Base-by-base conservation (phyloP, 495 filamentous ascomycete species). In the Podospora didyma region DNA sequence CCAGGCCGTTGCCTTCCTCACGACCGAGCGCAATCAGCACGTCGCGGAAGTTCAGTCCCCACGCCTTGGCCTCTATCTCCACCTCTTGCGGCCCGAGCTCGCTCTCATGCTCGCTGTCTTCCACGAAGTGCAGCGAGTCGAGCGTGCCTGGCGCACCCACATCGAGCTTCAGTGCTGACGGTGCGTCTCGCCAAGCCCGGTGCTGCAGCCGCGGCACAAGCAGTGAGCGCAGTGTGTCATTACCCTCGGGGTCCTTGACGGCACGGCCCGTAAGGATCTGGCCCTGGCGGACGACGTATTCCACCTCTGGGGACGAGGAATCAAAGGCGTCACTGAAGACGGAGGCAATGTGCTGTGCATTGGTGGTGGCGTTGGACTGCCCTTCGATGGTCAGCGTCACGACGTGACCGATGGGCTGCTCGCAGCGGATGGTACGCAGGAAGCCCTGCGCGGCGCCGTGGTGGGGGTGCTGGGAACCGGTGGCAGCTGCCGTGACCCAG, bases 1-100 rank as follows among this genome's bases (percentile, higher is more conserved):
- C 74, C 5, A 81, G 56, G 12, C 56, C 48, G 14, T 54, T 46
- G 12, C 51, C 9, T 9, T 31, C 56, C 10, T 62, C 58, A 22
- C 61, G 49, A 1, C 79, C 79, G 56, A 82, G 62, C 0, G 74
- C 69, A 11, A 74, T 67, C n/a, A 79, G 67, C 5, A 80, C 60
- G 41, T 82, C 74, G 17, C 58, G 54, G 56, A 68, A 69, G 26
- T 55, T 72, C 11, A 75, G n/a, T 2, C 62, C 62, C 46, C 61
- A 58, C 23, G 66, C 62, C 14, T 50, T 51, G 21, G 68, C 59
- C 49, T 64, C 53, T 17, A 77, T 56, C 46, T 77, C 70, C 11
- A 77, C 59, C 37, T 61, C 46, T n/a, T 51, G n/a, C 0, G 53
- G 24, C 3, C 77, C 51, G 1, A 59, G 57, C 22, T 63, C 53